phyloP scores from a whole-genome alignment of 1,284 basidiomycete species.

The Coniferiporia sulphurascens region DNA sequence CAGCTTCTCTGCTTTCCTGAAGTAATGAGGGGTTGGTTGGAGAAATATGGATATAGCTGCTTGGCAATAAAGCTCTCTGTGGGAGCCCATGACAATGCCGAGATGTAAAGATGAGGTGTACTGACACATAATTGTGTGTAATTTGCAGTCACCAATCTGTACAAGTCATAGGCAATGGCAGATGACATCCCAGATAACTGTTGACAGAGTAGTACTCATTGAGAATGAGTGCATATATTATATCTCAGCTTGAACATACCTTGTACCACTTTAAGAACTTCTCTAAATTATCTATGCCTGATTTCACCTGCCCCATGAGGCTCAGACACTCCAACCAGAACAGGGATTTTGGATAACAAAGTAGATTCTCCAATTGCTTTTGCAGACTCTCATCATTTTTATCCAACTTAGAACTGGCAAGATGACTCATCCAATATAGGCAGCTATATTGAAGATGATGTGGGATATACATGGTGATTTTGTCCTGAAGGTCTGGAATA shows the following conservation, averaged over 20 bases:
- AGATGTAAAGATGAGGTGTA: slow-evolving; percentile 13
- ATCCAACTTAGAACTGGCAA: slow-evolving; percentile 3
- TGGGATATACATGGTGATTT: slow-evolving; percentile 21
- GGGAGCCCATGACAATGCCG: slow-evolving; percentile 4
- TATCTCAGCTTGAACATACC: not conserved
- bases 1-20: not conserved
- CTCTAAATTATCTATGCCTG: not conserved
- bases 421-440: slow-evolving; percentile 25
- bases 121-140: not conserved
- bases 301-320: not conserved
- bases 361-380: not conserved
- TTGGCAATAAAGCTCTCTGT: not conserved
- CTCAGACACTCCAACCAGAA: slow-evolving; percentile 3
- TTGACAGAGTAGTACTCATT: not conserved
- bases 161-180: not conserved
- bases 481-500: slow-evolving; percentile 19
- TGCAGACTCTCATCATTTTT: not conserved
- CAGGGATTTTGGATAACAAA: not conserved
- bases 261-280: not conserved
- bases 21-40: not conserved
- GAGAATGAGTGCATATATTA: not conserved
- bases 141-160: not conserved
- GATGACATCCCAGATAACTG: no score
- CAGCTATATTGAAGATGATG: slow-evolving; percentile 25
- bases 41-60: not conserved